Percentiles rank a stretch among this genome's conserved stretches.
phyloP scores from a whole-genome alignment of 139 green algal species.

The Closterium sp. region DNA sequence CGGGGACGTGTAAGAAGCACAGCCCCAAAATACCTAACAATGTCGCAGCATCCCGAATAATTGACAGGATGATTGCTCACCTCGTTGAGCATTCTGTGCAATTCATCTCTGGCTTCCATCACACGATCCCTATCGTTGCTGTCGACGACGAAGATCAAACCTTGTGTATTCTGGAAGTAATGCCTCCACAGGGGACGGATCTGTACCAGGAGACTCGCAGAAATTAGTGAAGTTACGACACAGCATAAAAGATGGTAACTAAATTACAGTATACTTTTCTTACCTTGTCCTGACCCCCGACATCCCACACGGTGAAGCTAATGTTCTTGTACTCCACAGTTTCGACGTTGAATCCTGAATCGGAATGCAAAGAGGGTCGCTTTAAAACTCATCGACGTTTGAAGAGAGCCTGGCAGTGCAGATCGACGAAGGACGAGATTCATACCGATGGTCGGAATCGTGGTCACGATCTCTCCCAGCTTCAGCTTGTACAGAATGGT shows the following conservation, averaged over 20 bases:
- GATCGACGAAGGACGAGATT: neutral
- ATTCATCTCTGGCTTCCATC: slow-evolving; percentile 92
- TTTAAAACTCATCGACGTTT: neutral
- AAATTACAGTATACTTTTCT: neutral
- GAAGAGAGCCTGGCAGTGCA: neutral
- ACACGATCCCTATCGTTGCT: slow-evolving; percentile 93
- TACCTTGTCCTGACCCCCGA: slow-evolving; percentile 90
- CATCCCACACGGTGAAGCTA: slow-evolving; percentile 74
- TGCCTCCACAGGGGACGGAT: slow-evolving; percentile 89
- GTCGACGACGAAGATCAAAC: slow-evolving; percentile 98
- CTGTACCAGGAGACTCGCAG: slow-evolving; percentile 38
- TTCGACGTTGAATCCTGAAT: slow-evolving; percentile 84
- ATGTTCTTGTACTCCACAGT: slow-evolving; percentile 95
- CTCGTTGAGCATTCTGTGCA: slow-evolving; percentile 99
- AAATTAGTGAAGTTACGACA: neutral
- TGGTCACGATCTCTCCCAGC: slow-evolving; percentile 88
- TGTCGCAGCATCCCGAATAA: too few relatives aligned
- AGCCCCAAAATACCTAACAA: too few relatives aligned
- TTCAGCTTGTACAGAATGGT: slow-evolving; percentile 99
- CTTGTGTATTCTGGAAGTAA: slow-evolving; percentile 99
- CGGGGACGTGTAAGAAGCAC: too few relatives aligned
- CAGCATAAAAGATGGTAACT: neutral
- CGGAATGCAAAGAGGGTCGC: neutral
- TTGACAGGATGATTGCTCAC: slow-evolving; percentile 19
- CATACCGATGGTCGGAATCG: slow-evolving; percentile 80